Evolutionary conservation across 495 filamentous ascomycete genomes (phyloP), one percentile per base, ranked within the genome.

Genomic region (Xylaria intraflava): DNA sequence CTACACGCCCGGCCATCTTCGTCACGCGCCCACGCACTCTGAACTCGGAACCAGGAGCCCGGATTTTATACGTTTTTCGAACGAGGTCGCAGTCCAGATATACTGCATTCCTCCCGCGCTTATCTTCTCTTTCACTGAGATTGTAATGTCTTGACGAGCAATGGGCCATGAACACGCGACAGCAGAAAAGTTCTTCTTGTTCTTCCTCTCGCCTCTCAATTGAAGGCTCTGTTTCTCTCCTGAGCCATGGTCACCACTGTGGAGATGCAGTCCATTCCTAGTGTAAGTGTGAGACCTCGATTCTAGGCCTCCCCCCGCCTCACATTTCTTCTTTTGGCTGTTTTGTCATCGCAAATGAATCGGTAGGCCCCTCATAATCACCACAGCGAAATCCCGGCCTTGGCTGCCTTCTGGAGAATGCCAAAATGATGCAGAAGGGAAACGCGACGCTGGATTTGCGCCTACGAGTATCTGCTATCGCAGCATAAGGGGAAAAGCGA

Each of bases 231-330:
- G 59, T 65, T 65, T 55, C 68, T 65, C 62, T 69, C 62, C 62
- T 70, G 66, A 66, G 61, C 55, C 55, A 43, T 44, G 36, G 44
- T 27, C 14, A 44, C 55, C 62, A 62, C 61, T 62, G 65, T 63
- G 62, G 76, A 63, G 61, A 84, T 84, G 81, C 80, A 82, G 74
- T 76, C 80, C 36, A 71, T 84, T 66, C 80, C 81, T 61, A 83
- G 78, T 72, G 81, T 84, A 75, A 80, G 81, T 82, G 23, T 81
- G 38, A 35, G 27, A 48, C 42, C 51, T 42, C 52, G 35, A 55
- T 48, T 26, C 35, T 38, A 6, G 24, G 36, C 29, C 11, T 14
- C 19, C 46, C 26, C 44, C 36, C 35, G 31, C 38, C 38, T 42
- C 43, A n/a, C n/a, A n/a, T 33, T 49, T 19, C 27, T 16, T 24